Conservation (phyloP, 2,329 filamentous ascomycete species). For the Apiospora hydei region DNA sequence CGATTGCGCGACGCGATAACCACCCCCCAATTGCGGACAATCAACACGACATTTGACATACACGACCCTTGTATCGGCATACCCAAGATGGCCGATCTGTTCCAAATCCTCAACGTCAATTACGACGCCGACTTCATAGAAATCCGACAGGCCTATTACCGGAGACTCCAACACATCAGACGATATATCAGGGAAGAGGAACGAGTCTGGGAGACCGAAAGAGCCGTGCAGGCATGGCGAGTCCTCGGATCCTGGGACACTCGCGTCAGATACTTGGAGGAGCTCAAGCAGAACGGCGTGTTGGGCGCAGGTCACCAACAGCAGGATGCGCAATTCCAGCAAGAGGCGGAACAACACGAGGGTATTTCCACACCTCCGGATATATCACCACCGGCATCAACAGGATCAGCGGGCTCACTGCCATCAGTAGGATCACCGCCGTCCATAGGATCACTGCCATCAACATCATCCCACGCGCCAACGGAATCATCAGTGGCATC, state of each 20-base stretch:
- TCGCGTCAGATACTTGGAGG: not conserved
- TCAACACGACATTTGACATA: not conserved
- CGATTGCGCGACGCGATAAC: not conserved
- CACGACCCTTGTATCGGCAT: not conserved
- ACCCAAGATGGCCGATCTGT: not conserved
- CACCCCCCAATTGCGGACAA: not conserved
- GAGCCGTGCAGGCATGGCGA: not conserved
- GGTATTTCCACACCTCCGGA: not conserved
- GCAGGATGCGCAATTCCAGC: not conserved
- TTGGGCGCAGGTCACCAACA: not conserved
- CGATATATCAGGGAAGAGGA: not conserved
- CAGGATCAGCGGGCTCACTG: too few species aligned
- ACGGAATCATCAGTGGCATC: not conserved
- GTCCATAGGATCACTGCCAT: not conserved
- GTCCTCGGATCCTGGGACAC: not conserved
- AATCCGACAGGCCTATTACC: not conserved
- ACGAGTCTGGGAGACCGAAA: not conserved
- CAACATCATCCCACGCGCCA: not conserved
- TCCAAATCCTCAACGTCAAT: not conserved
- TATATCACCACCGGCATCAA: not conserved
- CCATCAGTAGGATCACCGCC: not conserved
- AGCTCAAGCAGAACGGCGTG: not conserved
- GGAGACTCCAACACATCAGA: not conserved
- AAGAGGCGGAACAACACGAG: not conserved
- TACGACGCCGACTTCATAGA: not conserved